Percentiles rank a stretch among this genome's conserved stretches.
Conservation (phyloP, 345 rosid species). For the Gossypium sturtianum region DNA sequence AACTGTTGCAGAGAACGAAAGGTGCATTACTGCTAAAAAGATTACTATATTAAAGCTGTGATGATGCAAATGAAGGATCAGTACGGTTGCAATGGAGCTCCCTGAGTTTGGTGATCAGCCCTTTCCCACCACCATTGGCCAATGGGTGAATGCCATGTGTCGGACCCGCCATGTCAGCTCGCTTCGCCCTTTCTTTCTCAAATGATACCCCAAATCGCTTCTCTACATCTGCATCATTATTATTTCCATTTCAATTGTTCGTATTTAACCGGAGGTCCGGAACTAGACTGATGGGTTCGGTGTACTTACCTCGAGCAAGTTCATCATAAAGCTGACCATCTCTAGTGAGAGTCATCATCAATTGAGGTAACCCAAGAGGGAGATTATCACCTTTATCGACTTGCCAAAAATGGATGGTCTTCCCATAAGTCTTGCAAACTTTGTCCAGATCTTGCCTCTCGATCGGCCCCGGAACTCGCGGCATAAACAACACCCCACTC, state of each 20-base stretch:
- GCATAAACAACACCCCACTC: constrained; percentile 73
- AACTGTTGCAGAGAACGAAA: too few relatives aligned
- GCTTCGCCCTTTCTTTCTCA: constrained; percentile 40
- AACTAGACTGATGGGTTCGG: too few relatives aligned
- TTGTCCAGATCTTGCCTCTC: constrained; percentile 64
- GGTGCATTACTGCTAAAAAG: too few relatives aligned
- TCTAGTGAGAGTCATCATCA: constrained; percentile 71
- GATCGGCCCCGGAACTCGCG: constrained; percentile 50
- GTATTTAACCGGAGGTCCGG: too few relatives aligned
- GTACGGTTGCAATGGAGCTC: constrained; percentile 50
- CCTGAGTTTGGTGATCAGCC: constrained; percentile 40
- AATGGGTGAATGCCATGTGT: constrained; percentile 59
- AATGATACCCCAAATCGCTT: constrained; percentile 42
- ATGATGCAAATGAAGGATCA: constrained; percentile 13
- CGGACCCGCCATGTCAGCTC: constrained; percentile 55
- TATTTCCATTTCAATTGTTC: too few relatives aligned
- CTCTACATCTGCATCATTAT: constrained; percentile 33
- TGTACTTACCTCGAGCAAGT: constrained; percentile 9
- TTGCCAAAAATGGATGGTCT: constrained; percentile 84
- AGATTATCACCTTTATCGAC: constrained; percentile 65
- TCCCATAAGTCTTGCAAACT: constrained; percentile 62
- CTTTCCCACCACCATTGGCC: constrained; percentile 65
- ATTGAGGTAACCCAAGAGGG: constrained; percentile 63
- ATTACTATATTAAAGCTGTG: too few relatives aligned
- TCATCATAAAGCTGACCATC: constrained; percentile 60